Conservation (phyloP, 2,329 filamentous ascomycete species). For the Neopestalotiopsis sp. region DNA sequence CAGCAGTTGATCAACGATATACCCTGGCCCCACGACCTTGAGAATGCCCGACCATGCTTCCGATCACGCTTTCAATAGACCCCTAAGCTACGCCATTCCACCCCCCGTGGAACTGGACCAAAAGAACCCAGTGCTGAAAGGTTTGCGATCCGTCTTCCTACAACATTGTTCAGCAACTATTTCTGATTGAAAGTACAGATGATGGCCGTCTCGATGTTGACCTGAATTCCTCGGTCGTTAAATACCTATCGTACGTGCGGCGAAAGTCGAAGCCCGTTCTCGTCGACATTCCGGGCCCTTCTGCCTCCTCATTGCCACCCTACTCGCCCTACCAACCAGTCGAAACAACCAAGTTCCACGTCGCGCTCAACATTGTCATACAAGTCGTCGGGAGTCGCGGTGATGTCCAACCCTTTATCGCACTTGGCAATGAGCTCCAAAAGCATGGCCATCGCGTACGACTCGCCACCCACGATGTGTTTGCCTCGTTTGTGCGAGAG, state of each 20-base stretch:
- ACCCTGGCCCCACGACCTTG: neutral
- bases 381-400: conserved; percentile 78
- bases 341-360: neutral
- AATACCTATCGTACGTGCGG: neutral
- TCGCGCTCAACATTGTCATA: conserved; percentile 72
- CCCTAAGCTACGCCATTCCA: neutral
- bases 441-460: conserved; percentile 74
- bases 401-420: conserved; percentile 78
- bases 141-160: neutral
- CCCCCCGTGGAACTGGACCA: neutral
- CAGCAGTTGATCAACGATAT: neutral
- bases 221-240: conserved; percentile 1
- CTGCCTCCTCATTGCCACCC: neutral
- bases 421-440: conserved; percentile 68
- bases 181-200: neutral
- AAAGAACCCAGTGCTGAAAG: conserved; percentile 1
- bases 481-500: conserved; percentile 68
- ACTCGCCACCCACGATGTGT: conserved; percentile 73
- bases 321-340: neutral
- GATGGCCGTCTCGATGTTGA: conserved; percentile 1
- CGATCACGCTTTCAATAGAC: neutral
- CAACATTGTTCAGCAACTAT: neutral
- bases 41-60: neutral
- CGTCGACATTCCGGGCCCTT: neutral
- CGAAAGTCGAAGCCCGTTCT: neutral